phyloP scores from a whole-genome alignment of 2,329 filamentous ascomycete species.

The Aspergillus awamori region DNA sequence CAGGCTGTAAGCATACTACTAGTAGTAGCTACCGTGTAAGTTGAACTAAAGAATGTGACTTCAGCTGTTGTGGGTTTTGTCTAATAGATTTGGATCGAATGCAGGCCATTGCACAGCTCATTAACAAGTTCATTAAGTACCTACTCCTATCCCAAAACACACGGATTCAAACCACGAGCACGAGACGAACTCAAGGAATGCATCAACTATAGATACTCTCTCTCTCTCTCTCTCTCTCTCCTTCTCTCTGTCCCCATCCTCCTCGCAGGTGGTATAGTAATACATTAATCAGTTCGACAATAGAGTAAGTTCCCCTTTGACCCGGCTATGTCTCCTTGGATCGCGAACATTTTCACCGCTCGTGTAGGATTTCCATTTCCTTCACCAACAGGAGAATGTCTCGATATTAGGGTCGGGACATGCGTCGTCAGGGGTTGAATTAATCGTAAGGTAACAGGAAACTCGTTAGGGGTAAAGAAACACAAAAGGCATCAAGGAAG shows the following conservation, averaged over 20 bases:
- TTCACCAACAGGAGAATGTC: not conserved
- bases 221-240: no score
- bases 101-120: not conserved
- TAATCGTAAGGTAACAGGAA: conserved; percentile 7
- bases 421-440: conserved; percentile 2
- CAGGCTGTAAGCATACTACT: no score
- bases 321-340: not conserved
- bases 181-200: conserved; percentile 4
- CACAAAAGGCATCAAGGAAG: not conserved
- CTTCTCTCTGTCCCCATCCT: not conserved
- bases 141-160: conserved; percentile 14
- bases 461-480: conserved; percentile 8
- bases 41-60: no score
- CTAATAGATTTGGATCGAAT: not conserved
- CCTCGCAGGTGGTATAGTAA: conserved; percentile 20
- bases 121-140: conserved; percentile 10
- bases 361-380: not conserved
- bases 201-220: conserved; percentile 11
- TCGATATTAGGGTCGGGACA: not conserved
- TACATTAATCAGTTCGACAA: conserved; percentile 23
- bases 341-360: not conserved
- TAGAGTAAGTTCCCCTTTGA: not conserved
- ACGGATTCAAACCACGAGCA: conserved; percentile 1
- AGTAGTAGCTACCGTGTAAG: no score
- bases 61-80: no score